Percentiles rank a stretch among this genome's conserved stretches.
Evolutionary conservation across 176 grass and related monocot genomes (phyloP).

Genomic region (Rhynchospora breviuscula): DNA sequence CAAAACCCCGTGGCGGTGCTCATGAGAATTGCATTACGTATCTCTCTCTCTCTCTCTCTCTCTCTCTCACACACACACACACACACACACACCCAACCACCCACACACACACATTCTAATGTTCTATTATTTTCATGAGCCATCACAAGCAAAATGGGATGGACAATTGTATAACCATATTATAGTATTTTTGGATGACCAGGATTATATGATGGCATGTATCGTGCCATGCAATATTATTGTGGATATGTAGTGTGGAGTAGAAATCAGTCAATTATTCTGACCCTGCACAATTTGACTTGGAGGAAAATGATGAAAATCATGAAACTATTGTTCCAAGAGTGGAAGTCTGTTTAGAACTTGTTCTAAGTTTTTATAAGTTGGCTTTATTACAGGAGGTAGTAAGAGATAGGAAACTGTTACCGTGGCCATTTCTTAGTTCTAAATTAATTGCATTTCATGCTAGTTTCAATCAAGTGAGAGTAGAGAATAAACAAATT

Average conservation of each 20-base stretch:
- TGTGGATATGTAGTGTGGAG: neutral
- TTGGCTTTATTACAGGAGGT: neutral
- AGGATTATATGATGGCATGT: neutral
- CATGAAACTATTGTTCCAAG: neutral
- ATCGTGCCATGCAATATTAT: neutral
- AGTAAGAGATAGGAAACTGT: neutral
- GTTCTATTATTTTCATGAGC: neutral
- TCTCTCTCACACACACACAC: neutral
- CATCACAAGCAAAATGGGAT: neutral
- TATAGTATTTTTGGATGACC: neutral
- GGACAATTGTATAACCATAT: neutral
- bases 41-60: conserved; percentile 12
- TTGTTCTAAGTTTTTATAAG: neutral
- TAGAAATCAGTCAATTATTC: neutral
- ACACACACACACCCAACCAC: too few species aligned
- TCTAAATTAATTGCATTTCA: neutral
- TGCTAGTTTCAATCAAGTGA: neutral
- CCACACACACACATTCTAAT: neutral
- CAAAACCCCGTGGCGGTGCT: conserved; percentile 66
- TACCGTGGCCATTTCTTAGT: neutral
- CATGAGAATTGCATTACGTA: conserved; percentile 99
- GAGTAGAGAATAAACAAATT: neutral
- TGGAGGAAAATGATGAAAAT: neutral
- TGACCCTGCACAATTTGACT: neutral
- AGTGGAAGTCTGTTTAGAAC: neutral